Conservation (phyloP, 2,329 filamentous ascomycete genomes). For the Epichloe gansuensis region DNA sequence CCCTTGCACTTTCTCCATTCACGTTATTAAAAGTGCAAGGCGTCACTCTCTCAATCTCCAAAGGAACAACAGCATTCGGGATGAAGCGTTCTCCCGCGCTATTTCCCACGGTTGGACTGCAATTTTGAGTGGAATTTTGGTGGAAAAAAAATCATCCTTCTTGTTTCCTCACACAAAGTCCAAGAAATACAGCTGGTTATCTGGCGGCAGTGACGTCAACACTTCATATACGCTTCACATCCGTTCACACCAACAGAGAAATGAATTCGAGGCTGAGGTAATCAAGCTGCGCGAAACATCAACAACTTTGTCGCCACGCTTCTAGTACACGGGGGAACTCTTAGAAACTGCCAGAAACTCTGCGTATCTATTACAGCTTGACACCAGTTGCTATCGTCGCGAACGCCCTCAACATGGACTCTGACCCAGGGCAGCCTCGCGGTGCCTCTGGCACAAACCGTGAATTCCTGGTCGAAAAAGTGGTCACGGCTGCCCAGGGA, state of each 20-base stretch:
- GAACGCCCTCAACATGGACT: slow-evolving; percentile 13
- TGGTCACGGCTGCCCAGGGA: slow-evolving; percentile 20
- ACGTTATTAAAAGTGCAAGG: background rate
- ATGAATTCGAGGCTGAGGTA: background rate
- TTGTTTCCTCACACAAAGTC: background rate
- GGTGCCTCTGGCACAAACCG: slow-evolving; percentile 14
- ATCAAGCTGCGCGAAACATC: background rate
- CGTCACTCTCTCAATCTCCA: background rate
- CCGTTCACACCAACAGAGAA: background rate
- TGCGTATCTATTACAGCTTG: background rate
- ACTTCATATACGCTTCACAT: background rate
- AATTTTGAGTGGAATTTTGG: no score
- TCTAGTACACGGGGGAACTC: background rate
- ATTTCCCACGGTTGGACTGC: background rate
- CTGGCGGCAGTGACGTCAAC: background rate
- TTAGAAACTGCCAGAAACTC: background rate
- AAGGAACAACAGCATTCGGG: background rate
- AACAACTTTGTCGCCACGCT: background rate
- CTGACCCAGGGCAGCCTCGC: slow-evolving; percentile 9
- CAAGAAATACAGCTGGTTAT: background rate
- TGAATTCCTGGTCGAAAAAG: slow-evolving; percentile 15
- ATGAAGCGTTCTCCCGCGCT: background rate
- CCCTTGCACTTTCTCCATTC: background rate
- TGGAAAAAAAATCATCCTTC: background rate
- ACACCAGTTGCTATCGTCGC: background rate